Evolutionary conservation across 2,329 filamentous ascomycete species (phyloP).

Genomic region (Bertia moriformis): DNA sequence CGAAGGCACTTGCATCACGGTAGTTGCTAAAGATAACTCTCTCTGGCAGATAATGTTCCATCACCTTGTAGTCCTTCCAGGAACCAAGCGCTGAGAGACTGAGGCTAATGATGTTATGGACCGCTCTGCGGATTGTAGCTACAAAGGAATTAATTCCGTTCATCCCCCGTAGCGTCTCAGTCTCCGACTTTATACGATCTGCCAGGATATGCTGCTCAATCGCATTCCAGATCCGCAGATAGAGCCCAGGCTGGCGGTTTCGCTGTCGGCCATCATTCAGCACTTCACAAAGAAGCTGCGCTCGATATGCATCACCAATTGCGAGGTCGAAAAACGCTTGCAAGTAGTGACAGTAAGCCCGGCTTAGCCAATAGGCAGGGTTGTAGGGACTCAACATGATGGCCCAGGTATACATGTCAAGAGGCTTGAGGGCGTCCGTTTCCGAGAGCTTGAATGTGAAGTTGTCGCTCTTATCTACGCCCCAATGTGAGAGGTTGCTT

Average conservation of each 20-base stretch:
- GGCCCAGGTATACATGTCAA: constrained; percentile 19
- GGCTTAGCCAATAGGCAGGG: constrained; percentile 18
- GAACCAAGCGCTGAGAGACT: constrained; percentile 13
- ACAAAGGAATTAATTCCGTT: constrained; percentile 15
- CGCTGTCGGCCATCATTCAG: constrained; percentile 8
- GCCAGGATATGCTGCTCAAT: constrained; percentile 15
- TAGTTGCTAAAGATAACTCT: constrained; percentile 7
- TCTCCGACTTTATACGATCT: constrained; percentile 8
- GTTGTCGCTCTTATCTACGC: background rate
- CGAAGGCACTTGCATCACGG: constrained; percentile 9
- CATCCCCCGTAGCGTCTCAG: background rate
- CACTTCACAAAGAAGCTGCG: constrained; percentile 15
- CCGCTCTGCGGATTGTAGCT: constrained; percentile 11
- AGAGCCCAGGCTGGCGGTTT: constrained; percentile 11
- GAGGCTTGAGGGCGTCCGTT: constrained; percentile 3
- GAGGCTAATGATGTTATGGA: constrained; percentile 14
- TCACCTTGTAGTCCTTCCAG: constrained; percentile 12
- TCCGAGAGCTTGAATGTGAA: background rate
- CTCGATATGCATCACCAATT: constrained; percentile 19
- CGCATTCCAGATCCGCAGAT: constrained; percentile 13
- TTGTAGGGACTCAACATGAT: constrained; percentile 18
- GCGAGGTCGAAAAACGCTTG: constrained; percentile 16
- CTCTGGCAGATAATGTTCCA: constrained; percentile 7
- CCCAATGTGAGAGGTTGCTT: constrained; percentile 13
- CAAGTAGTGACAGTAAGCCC: constrained; percentile 17